Conservation (phyloP, 75 land plant genomes). For the Isoetes taiwanensis region DNA sequence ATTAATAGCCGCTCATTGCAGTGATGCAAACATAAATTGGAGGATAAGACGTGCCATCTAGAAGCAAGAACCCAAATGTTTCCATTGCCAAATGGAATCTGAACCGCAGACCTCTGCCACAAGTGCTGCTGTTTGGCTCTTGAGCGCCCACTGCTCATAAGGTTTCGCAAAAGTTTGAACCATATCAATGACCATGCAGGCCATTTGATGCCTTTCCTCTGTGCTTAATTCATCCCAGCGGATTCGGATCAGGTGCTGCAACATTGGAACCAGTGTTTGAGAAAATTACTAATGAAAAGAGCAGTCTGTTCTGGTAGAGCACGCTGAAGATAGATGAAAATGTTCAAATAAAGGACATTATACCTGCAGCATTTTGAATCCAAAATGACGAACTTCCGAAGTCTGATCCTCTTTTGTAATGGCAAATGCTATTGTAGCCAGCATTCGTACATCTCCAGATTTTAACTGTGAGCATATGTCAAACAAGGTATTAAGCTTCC, state of each 20-base stretch:
- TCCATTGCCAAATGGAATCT: too few species aligned
- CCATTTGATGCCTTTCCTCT: constrained; percentile 44
- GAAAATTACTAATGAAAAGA: not conserved
- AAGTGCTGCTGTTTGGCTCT: constrained; percentile 96
- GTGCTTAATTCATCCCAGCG: constrained; percentile 75
- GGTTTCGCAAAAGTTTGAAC: constrained; percentile 55
- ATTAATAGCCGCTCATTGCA: too few species aligned
- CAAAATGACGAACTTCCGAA: constrained; percentile 79
- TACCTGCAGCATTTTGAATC: constrained; percentile 86
- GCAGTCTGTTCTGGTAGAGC: not conserved
- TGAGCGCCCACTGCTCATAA: constrained; percentile 73
- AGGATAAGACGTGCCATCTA: too few species aligned
- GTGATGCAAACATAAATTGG: too few species aligned
- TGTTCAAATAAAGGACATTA: not conserved
- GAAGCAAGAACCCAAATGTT: too few species aligned
- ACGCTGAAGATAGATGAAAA: not conserved
- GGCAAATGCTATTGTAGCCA: constrained; percentile 52
- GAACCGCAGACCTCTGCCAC: constrained; percentile 72
- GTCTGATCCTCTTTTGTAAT: constrained; percentile 62
- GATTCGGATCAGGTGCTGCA: constrained; percentile 80
- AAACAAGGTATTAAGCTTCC: not conserved
- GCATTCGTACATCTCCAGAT: constrained; percentile 56
- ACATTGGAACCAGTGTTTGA: not conserved
- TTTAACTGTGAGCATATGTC: constrained; percentile 43
- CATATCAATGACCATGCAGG: constrained; percentile 39